Evolutionary conservation across 1,284 basidiomycete genomes (phyloP).

Genomic region (Pseudomicrostroma phylloplanum): DNA sequence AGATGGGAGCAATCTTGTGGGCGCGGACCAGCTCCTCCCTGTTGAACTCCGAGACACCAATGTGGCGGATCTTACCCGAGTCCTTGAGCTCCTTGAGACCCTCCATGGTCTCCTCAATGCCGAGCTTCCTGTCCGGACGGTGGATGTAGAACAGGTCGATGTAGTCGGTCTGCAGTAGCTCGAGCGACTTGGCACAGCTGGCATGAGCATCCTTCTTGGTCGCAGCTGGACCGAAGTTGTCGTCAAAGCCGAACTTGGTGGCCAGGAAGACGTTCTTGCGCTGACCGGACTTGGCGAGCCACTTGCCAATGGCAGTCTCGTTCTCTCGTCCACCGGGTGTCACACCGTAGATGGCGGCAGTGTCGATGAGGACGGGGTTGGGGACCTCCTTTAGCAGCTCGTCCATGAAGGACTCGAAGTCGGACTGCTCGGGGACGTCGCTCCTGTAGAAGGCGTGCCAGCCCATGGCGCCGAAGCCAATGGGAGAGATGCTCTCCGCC

Average conservation of each 20-base stretch:
- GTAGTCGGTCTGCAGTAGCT: slow-evolving; percentile 47
- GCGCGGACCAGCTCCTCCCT: slow-evolving; percentile 25
- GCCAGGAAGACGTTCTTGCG: slow-evolving; percentile 52
- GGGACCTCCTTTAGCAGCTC: not conserved
- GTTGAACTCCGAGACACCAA: slow-evolving; percentile 58
- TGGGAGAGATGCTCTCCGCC: not conserved
- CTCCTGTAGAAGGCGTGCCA: not conserved
- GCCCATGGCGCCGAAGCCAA: slow-evolving; percentile 5
- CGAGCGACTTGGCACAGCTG: slow-evolving; percentile 46
- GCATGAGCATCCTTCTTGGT: slow-evolving; percentile 43
- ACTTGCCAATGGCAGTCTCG: slow-evolving; percentile 50
- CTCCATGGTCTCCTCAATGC: slow-evolving; percentile 66
- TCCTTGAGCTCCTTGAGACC: slow-evolving; percentile 70
- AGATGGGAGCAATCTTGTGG: slow-evolving; percentile 50
- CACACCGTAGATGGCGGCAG: slow-evolving; percentile 33
- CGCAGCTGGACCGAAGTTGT: slow-evolving; percentile 26
- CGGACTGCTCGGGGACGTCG: not conserved
- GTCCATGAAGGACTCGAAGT: not conserved
- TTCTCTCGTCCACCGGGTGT: slow-evolving; percentile 44
- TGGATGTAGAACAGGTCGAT: slow-evolving; percentile 54
- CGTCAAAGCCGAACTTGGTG: slow-evolving; percentile 51
- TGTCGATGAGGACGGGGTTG: slow-evolving; percentile 16
- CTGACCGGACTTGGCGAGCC: slow-evolving; percentile 39
- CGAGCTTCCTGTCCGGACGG: slow-evolving; percentile 54
- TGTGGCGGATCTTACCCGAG: slow-evolving; percentile 64